Base-by-base conservation (phyloP, 768 basidiomycete species). In the Pleurotus pulmonarius region DNA sequence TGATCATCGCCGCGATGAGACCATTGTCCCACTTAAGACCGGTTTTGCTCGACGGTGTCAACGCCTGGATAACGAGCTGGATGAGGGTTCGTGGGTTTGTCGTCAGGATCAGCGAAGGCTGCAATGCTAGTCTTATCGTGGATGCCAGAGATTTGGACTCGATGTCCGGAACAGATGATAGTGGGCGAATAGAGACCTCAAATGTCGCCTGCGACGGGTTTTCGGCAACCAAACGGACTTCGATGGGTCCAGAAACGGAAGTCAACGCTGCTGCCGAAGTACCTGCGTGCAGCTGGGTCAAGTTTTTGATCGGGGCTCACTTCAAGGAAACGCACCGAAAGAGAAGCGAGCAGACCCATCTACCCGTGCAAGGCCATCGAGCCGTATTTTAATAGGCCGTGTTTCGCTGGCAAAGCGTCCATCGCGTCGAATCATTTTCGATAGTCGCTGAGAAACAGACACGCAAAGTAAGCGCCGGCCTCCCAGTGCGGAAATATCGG, bases 181-280 rank as follows among this genome's bases (percentile, higher is more conserved):
- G 72, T 0, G 92, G 90, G 2, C 90, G 80, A 7, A 91, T 75
- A 46, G 74, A 70, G 41, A 93, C 83, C 63, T 94, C 92, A 60
- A 94, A 80, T 0, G 88, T 84, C 0, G 90, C 84, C 55, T 83
- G 82, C 9, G 85, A 85, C 8, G 91, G 82, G 26, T 83, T 78
- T 71, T 94, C 92, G 6, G 79, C 69, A 3, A 83, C 80, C 6
- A 85, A 73, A 15, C 90, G 79, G 48, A 87, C 87, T 60, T 92
- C 85, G 45, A 92, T 86, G 16, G 92, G 92, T 0, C 92, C 92
- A 12, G 89, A 90, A 37, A 92, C 67, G 4, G 91, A 91, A 6
- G 87, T 83, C 16, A 92, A 68, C 3, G 84, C 87, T 67, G 62
- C 60, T 18, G 71, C 70, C 38, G 49, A 34, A 6, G 67, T 64